Base-by-base conservation (phyloP, 257 asterid species). In the Solanum rostratum region DNA sequence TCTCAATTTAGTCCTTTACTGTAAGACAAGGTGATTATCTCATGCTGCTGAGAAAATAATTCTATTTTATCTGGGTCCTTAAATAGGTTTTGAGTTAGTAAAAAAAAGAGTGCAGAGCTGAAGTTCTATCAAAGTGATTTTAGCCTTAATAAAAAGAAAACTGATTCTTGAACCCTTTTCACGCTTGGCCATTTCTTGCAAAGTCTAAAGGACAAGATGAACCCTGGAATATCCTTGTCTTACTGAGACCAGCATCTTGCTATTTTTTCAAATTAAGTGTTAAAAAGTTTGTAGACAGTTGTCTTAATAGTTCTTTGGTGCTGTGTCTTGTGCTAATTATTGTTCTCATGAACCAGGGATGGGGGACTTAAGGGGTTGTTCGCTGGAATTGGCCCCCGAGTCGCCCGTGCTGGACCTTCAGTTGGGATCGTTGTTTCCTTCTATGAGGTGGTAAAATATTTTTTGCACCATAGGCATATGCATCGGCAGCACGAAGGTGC, bases 341-440 rank as follows among this genome's bases (percentile, higher is more conserved):
- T 33, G 22, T 70, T 22, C 13, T 49, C 76, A 45, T 84, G 78
- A 85, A 85, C 29, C 89, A 94, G 97, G 89, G 95, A 91, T 73
- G 97, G 97, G 85, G 93, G 98, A 1, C 22, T 90, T 33, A 91
- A 84, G 87, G 97, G 98, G 24, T 83, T 92, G 79, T 95, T 91
- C 84, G 87, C 93, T 2, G 98, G 97, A 33, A 93, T 89, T 4
- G 92, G 96, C 11, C 93, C 98, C 4, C 91, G 97, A 59, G 93
- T 93, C 16, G 93, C 92, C 57, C 91, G 97, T 49, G 93, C 97
- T 2, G 97, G 98, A n/a, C 98, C 97, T n/a, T 95, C 97, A 3
- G 97, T 93, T 0, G 98, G 97, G 82, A 93, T 95, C 2, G 97
- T 93, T 15, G 97, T 93, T 83, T 93, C 97, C n/a, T 92, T 89